A percentile compares a stretch with the other conserved stretches of the same genome.
Evolutionary conservation across 2,329 filamentous ascomycete genomes (phyloP).

Genomic region (Ascosphaera aggregata): DNA sequence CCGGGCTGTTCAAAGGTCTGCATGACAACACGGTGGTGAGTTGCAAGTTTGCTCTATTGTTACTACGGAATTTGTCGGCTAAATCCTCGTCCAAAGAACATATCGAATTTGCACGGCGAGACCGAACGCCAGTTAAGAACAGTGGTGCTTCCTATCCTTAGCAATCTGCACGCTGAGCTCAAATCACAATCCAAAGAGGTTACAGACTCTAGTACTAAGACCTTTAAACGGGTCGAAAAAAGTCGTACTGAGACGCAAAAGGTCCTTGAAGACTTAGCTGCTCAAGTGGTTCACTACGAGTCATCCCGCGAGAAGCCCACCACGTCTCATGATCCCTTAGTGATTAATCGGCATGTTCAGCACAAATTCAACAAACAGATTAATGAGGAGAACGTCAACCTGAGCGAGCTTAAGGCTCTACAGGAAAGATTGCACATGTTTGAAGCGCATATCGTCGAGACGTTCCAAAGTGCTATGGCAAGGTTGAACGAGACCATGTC

Average conservation of each 20-base stretch:
- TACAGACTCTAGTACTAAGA: slow-evolving; percentile 53
- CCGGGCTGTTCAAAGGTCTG: slow-evolving; percentile 85
- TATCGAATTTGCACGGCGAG: slow-evolving; percentile 73
- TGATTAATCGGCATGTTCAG: slow-evolving; percentile 57
- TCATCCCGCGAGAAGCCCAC: slow-evolving; percentile 45
- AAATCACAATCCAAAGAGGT: slow-evolving; percentile 93
- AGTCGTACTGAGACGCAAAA: slow-evolving; percentile 70
- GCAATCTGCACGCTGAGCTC: slow-evolving; percentile 83
- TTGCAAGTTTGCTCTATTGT: too few relatives aligned
- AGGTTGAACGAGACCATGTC: slow-evolving; percentile 63
- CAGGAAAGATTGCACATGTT: slow-evolving; percentile 77
- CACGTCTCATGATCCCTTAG: slow-evolving; percentile 63
- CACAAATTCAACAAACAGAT: slow-evolving; percentile 80
- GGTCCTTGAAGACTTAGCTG: slow-evolving; percentile 81
- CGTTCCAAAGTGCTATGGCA: slow-evolving; percentile 59
- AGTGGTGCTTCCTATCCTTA: slow-evolving; percentile 66
- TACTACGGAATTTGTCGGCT: too few relatives aligned
- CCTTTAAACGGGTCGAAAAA: slow-evolving; percentile 79
- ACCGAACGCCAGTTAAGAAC: slow-evolving; percentile 80
- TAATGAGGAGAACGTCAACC: slow-evolving; percentile 86
- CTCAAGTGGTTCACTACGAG: slow-evolving; percentile 61
- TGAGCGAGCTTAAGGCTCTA: slow-evolving; percentile 73
- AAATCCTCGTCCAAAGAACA: slow-evolving; percentile 26
- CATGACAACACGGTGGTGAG: slow-evolving; percentile 60
- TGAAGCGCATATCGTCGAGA: slow-evolving; percentile 63